A percentile compares a stretch with the other conserved stretches of the same genome.
These are phyloP conservation scores for Pulveroboletus sp. DNA, from an alignment of 768 basidiomycete species.

Conservation along the genomic window DNA sequence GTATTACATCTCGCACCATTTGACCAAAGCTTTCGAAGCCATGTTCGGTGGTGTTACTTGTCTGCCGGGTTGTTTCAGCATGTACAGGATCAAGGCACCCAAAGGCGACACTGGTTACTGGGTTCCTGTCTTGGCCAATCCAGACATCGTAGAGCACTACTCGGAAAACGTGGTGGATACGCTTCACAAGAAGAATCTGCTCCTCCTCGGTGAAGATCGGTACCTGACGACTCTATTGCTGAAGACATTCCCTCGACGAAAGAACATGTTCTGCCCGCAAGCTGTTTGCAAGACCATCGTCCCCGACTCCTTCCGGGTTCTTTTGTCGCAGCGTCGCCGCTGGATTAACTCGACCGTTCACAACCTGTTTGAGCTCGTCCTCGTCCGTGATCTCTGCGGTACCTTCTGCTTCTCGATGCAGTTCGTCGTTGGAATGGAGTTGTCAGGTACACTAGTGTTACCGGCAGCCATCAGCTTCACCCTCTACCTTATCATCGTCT, in stretches of 20 bases:
- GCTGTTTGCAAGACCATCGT: conserved; percentile 99
- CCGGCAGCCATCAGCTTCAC: conserved; percentile 99
- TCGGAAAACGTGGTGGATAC: conserved; percentile 99
- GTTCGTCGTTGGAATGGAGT: conserved; percentile 98
- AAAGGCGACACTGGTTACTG: conserved; percentile 94
- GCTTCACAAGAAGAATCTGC: conserved; percentile 97
- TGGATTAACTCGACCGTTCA: conserved; percentile 99
- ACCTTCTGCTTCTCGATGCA: conserved; percentile 99
- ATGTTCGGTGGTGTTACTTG: conserved; percentile 99
- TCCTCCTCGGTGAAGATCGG: conserved; percentile 97
- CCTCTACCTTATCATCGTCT: conserved; percentile 83
- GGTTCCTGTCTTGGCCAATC: conserved; percentile 98
- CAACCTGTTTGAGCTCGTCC: conserved; percentile 90
- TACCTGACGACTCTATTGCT: conserved; percentile 96
- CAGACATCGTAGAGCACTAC: conserved; percentile 97
- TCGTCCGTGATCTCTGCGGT: conserved; percentile 97
- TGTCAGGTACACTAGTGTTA: conserved; percentile 92
- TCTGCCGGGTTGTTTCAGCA: conserved; percentile 98
- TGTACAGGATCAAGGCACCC: conserved; percentile 99
- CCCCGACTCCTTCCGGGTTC: conserved; percentile 90
- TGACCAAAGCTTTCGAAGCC: conserved; percentile 98
- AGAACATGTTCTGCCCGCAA: conserved; percentile 98
- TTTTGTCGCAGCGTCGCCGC: conserved; percentile 93
- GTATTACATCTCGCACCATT: conserved; percentile 99
- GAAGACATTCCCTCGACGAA: conserved; percentile 99